phyloP scores from a whole-genome alignment of 176 grass and related monocot species.

The Carex cristatella region DNA sequence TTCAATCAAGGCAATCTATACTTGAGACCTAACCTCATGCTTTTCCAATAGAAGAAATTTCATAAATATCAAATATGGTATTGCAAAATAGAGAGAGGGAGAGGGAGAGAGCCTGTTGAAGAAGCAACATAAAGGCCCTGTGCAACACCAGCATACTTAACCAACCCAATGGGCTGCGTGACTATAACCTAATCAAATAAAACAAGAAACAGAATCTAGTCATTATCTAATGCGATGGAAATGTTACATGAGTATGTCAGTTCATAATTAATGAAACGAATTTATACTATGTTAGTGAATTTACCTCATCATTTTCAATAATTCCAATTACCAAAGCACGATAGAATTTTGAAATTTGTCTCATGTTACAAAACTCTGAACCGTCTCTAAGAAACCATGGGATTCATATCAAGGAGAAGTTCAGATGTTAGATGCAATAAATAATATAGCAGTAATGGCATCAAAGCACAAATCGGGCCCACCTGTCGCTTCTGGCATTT shows the following conservation, averaged over 20 bases:
- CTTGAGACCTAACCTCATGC: neutral
- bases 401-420: constrained; percentile 13
- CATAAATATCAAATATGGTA: neutral
- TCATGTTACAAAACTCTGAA: constrained; percentile 34
- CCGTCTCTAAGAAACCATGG: constrained; percentile 39
- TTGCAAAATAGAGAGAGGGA: neutral
- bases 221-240: neutral
- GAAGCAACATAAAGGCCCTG: constrained; percentile 73
- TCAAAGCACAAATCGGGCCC: neutral
- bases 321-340: constrained; percentile 67
- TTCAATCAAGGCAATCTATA: neutral
- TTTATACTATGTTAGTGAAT: neutral
- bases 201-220: constrained; percentile 19
- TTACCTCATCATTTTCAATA: constrained; percentile 72
- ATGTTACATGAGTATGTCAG: neutral
- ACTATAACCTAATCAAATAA: constrained; percentile 46
- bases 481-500: constrained; percentile 51
- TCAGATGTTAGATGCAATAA: constrained; percentile 7
- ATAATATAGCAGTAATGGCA: neutral
- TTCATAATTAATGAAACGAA: neutral
- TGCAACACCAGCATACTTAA: constrained; percentile 77
- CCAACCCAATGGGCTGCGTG: constrained; percentile 73
- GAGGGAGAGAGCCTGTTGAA: constrained; percentile 48
- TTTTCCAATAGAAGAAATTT: neutral
- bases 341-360: constrained; percentile 90